phyloP scores from a whole-genome alignment of 345 rosid genomes.

The Heritiera fomes region DNA sequence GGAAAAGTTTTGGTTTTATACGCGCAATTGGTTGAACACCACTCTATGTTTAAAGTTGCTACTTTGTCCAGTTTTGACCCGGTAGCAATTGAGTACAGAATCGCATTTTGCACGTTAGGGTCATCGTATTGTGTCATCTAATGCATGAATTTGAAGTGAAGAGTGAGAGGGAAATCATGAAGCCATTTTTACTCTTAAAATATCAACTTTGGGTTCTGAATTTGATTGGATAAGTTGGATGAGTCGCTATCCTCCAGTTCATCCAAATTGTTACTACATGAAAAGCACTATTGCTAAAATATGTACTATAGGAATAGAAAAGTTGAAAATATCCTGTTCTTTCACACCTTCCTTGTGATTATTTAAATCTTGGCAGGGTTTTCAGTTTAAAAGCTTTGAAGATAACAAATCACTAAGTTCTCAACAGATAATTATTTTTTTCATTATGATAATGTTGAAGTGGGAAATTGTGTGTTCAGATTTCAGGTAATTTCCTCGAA shows the following conservation, averaged over 20 bases:
- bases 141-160: neutral
- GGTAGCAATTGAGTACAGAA: neutral
- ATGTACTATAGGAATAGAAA: neutral
- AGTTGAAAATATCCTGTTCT: neutral
- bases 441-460: neutral
- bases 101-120: neutral
- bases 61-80: conserved; percentile 10
- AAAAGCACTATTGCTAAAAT: neutral
- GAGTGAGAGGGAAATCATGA: neutral
- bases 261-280: neutral
- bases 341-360: neutral
- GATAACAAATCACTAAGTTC: neutral
- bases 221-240: neutral
- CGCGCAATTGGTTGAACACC: neutral
- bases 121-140: conserved; percentile 1
- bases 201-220: neutral
- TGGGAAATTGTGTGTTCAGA: neutral
- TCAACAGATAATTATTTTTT: neutral
- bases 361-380: neutral
- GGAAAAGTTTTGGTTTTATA: neutral
- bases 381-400: neutral
- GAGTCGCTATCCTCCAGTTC: neutral
- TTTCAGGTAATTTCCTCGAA: neutral
- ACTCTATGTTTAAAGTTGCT: neutral
- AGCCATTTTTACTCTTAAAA: neutral